Percentiles rank a stretch among this genome's conserved stretches.
Conservation (phyloP, 192 early-diverging fungal species). For the Spinellus fusiger region DNA sequence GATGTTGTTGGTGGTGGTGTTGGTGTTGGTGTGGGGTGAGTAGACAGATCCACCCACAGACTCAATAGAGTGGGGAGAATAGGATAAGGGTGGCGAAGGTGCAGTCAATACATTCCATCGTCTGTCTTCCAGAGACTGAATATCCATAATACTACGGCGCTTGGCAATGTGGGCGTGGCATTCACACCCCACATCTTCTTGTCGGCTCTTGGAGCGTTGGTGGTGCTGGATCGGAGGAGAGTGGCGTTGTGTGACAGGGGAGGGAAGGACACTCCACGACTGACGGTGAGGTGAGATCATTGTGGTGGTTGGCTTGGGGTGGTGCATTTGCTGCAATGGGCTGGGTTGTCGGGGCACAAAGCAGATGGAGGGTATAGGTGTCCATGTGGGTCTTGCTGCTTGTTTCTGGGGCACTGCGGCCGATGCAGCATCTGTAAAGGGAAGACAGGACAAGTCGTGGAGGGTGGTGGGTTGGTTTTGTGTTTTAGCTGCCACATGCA, state of each 20-base stretch:
- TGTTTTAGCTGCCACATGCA: conserved; percentile 18
- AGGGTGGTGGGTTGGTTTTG: conserved; percentile 10
- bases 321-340: conserved; percentile 9
- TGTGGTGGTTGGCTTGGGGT: no score
- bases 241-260: no score
- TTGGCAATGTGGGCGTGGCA: not conserved
- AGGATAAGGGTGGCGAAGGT: not conserved
- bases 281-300: no score
- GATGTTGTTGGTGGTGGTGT: no score
- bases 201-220: not conserved
- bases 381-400: not conserved
- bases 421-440: not conserved
- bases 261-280: no score
- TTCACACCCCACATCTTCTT: not conserved
- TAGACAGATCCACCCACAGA: no score
- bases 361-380: not conserved
- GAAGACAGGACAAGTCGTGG: not conserved
- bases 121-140: not conserved
- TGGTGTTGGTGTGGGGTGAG: no score
- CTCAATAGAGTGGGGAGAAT: not conserved
- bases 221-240: no score
- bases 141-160: not conserved
- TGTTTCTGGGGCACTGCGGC: not conserved
- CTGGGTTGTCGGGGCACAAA: conserved; percentile 13
- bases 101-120: not conserved